Evolutionary conservation across 495 filamentous ascomycete species (phyloP).

Genomic region (Neurospora sp.): DNA sequence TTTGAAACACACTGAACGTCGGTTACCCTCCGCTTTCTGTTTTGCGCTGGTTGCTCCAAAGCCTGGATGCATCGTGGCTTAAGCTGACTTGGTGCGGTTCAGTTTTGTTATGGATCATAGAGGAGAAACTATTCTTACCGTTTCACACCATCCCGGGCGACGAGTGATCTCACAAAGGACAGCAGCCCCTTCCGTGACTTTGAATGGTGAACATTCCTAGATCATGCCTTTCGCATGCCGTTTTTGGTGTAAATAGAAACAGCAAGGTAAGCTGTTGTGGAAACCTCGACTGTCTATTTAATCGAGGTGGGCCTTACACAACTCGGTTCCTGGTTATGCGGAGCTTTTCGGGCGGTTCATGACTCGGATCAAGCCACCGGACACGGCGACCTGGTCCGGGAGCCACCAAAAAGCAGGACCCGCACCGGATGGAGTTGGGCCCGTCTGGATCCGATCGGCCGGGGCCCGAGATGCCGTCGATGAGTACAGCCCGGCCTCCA

Average conservation of each 20-base stretch:
- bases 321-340: not conserved
- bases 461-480: not conserved
- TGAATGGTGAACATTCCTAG: not conserved
- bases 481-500: not conserved
- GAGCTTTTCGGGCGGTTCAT: not conserved
- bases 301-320: not conserved
- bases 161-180: too few relatives aligned
- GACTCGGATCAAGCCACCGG: not conserved
- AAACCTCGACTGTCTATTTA: not conserved
- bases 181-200: not conserved
- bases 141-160: not conserved
- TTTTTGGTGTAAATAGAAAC: not conserved
- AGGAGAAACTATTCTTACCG: not conserved
- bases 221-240: not conserved
- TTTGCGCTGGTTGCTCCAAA: not conserved
- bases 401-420: not conserved
- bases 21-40: not conserved
- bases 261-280: not conserved
- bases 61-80: not conserved
- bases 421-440: not conserved
- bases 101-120: not conserved
- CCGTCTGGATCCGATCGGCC: not conserved
- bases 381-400: not conserved
- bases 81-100: not conserved
- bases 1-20: not conserved